These are phyloP conservation scores for Suillus cothurnatus DNA, from an alignment of 768 basidiomycete species.

Conservation along the genomic window DNA sequence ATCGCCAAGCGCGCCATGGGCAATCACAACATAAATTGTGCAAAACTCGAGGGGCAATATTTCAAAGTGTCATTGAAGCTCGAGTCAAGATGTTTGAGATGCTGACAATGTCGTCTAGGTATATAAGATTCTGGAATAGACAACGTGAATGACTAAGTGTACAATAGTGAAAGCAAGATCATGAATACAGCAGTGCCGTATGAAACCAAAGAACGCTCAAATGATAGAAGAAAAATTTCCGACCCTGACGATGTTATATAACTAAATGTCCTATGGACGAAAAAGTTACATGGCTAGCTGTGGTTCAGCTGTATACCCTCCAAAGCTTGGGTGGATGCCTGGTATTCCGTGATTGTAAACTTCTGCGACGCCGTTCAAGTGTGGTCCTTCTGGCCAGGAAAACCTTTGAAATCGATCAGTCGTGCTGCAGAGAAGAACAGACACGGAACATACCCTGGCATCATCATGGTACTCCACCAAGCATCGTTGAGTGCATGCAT, in stretches of 20 bases:
- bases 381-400: slow-evolving; percentile 34
- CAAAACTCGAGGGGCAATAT: neutral
- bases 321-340: slow-evolving; percentile 22
- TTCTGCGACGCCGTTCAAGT: slow-evolving; percentile 26
- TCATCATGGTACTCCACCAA: slow-evolving; percentile 84
- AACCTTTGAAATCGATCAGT: slow-evolving; percentile 20
- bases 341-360: slow-evolving; percentile 16
- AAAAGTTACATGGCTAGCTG: slow-evolving; percentile 28
- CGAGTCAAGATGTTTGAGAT: slow-evolving; percentile 1
- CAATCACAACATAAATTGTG: neutral
- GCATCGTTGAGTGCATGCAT: slow-evolving; percentile 73
- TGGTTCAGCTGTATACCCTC: slow-evolving; percentile 20
- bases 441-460: slow-evolving; percentile 62
- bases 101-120: neutral
- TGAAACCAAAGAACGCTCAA: neutral
- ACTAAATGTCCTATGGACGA: neutral
- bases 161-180: neutral
- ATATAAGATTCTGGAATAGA: neutral
- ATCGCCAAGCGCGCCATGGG: neutral
- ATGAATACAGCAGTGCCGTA: neutral
- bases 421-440: neutral
- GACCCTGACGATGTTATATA: neutral
- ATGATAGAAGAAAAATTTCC: neutral
- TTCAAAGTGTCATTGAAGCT: neutral
- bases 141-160: neutral